Base-by-base conservation (phyloP, 345 rosid genomes). In the Triadica sebifera region DNA sequence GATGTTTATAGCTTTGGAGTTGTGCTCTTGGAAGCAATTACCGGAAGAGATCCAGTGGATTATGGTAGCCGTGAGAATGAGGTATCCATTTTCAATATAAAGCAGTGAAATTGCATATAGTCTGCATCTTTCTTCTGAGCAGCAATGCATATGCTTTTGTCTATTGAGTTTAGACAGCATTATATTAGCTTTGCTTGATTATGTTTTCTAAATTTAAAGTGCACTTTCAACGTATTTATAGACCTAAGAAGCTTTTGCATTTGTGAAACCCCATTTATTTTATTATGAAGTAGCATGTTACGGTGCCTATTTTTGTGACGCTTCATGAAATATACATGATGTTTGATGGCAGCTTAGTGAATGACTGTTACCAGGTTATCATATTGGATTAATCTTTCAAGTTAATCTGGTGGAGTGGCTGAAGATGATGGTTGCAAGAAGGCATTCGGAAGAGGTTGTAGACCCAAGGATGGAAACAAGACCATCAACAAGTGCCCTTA, bases 1-100 rank as follows among this genome's bases (percentile, higher is more conserved):
- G 98, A 94, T 78, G 95, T 94, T 74, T 94, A 94, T 83, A 92
- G 98, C 82, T 94, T 87, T 73, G 98, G 97, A 43, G 93, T 94
- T 78, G 87, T 94, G 82, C 87, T 94, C 59, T 78, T 94, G 81
- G 98, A 94, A 86, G 94, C 98, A 61, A 87, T 94, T 65, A 94
- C 98, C 17, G 97, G 98, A 83, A 87, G 98, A 85, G 94, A 94
- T 72, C 98, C 97, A 0, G 95, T 94, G 71, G 97, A 94, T 82
- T 89, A 92, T 78, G 89, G 81, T 8, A 90, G 95, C 20, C 95
- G 95, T 80, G 90, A 88, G 76, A 85, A 89, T 24, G 98, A 94
- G 93, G 98, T 94, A 86, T 56, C 74, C 29, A 55, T 68, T 71
- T 56, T 6, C 5, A 1, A 17, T 62, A 5, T 22, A n/a, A 20